Evolutionary conservation across 2,329 filamentous ascomycete species (phyloP).

Genomic region (Trichophyton schoenleinii): DNA sequence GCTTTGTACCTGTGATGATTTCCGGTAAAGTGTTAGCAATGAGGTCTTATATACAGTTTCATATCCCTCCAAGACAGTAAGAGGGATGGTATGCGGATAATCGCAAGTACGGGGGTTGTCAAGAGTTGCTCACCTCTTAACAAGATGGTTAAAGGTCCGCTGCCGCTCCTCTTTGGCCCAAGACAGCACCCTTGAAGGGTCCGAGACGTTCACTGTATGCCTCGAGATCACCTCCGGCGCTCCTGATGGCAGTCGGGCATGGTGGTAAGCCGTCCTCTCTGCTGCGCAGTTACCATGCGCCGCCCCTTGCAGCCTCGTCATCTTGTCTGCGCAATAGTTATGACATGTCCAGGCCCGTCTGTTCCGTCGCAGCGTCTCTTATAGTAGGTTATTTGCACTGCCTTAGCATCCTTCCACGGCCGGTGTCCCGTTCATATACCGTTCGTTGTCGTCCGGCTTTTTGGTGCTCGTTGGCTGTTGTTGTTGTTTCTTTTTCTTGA

Average conservation of each 20-base stretch:
- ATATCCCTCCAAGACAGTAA: not conserved
- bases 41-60: not conserved
- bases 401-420: not conserved
- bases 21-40: conserved; percentile 7
- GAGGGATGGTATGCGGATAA: not conserved
- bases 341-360: conserved; percentile 18
- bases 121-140: conserved; percentile 46
- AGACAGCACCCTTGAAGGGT: conserved; percentile 26
- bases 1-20: conserved; percentile 52
- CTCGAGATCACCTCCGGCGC: conserved; percentile 28
- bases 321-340: conserved; percentile 16
- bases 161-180: conserved; percentile 31
- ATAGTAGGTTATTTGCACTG: not conserved
- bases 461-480: not conserved
- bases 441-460: not conserved
- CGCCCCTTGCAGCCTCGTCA: conserved; percentile 33
- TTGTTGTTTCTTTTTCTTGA: not conserved
- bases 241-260: conserved; percentile 29
- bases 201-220: conserved; percentile 29
- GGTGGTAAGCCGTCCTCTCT: conserved; percentile 19
- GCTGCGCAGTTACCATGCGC: conserved; percentile 18
- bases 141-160: conserved; percentile 44
- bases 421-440: too few relatives aligned
- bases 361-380: not conserved
- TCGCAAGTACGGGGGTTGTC: not conserved